Conservation (phyloP, 2,329 filamentous ascomycete genomes). For the Diaporthe destruens region DNA sequence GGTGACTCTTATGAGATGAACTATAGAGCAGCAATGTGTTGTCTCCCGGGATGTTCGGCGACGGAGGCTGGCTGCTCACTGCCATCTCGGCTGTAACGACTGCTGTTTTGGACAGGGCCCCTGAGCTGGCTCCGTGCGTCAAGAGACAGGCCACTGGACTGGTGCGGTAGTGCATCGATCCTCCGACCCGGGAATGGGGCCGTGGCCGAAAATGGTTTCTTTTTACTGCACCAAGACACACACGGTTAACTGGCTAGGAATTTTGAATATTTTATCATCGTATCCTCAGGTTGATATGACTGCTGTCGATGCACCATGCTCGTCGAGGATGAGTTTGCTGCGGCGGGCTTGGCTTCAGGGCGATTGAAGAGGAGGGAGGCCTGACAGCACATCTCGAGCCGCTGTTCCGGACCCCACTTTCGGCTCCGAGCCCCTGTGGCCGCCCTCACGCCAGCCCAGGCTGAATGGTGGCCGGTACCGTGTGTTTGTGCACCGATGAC, state of each 20-base stretch:
- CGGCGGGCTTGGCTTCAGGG: background rate
- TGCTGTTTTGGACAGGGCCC: conserved; percentile 34
- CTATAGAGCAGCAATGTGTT: conserved; percentile 15
- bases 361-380: background rate
- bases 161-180: conserved; percentile 4
- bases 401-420: background rate
- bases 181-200: conserved; percentile 2
- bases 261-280: no score
- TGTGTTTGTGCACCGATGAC: no score
- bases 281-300: background rate
- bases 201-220: background rate
- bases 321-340: no score
- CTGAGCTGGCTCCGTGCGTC: conserved; percentile 36
- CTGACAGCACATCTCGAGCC: background rate
- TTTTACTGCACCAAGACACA: background rate
- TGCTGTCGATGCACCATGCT: background rate
- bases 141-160: conserved; percentile 14
- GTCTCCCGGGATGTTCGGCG: background rate
- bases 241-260: no score
- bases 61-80: background rate
- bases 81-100: conserved; percentile 26
- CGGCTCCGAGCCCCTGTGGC: conserved; percentile 11
- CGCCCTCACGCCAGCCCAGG: background rate
- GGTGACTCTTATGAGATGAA: background rate
- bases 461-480: background rate